Conservation (phyloP, 768 basidiomycete species). For the Pholiota microspora region DNA sequence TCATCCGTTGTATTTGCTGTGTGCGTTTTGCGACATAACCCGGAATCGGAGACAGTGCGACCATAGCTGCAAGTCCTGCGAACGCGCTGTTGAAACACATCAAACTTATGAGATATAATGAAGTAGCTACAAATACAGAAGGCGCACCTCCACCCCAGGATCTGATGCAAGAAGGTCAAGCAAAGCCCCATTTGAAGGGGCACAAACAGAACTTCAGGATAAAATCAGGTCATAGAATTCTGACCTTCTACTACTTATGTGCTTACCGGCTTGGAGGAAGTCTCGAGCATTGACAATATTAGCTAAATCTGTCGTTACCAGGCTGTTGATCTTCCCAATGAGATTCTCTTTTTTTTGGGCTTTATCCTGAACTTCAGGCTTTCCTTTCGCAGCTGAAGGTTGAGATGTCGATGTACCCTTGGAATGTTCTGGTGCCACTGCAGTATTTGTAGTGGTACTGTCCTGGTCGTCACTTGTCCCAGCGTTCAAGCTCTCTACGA, state of each 20-base stretch:
- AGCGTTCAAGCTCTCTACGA: constrained; percentile 1
- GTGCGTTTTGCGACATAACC: constrained; percentile 50
- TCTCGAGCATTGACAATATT: constrained; percentile 34
- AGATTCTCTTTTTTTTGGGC: constrained; percentile 38
- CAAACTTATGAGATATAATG: neutral
- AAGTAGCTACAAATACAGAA: neutral
- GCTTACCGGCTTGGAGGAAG: constrained; percentile 27
- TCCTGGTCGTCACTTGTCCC: neutral
- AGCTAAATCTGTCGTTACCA: constrained; percentile 61
- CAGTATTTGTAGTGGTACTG: neutral
- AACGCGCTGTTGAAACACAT: constrained; percentile 38
- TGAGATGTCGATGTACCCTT: neutral
- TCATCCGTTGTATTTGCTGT: constrained; percentile 44
- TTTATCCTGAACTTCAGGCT: neutral
- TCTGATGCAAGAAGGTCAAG: constrained; percentile 40
- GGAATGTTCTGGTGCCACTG: neutral
- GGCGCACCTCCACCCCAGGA: constrained; percentile 45
- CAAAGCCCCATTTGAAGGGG: constrained; percentile 40
- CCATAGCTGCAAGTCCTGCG: constrained; percentile 51
- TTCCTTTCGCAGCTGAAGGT: neutral
- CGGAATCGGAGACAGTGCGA: constrained; percentile 57
- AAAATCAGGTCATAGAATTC: too few species aligned
- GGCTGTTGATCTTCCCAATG: constrained; percentile 74
- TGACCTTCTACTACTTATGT: too few species aligned
- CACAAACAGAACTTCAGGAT: constrained; percentile 29